phyloP scores from a whole-genome alignment of 2,329 filamentous ascomycete species.

The Cryphonectria nitschkei region DNA sequence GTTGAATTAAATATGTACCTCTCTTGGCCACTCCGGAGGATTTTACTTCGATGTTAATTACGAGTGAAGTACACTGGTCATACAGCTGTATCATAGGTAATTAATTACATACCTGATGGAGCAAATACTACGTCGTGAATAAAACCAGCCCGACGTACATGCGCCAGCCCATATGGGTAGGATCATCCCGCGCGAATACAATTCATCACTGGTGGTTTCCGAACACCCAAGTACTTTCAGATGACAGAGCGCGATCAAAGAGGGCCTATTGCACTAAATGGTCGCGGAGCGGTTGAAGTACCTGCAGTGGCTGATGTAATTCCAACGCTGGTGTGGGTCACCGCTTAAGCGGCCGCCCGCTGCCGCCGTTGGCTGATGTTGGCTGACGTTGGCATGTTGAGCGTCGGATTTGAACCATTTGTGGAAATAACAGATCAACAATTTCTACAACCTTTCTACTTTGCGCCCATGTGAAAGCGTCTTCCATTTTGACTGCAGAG shows the following conservation, averaged over 20 bases:
- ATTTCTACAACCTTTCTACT: too few species aligned
- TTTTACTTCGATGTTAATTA: not conserved
- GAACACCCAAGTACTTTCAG: not conserved
- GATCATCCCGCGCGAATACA: not conserved
- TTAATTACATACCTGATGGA: not conserved
- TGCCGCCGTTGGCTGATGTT: slow-evolving; percentile 9
- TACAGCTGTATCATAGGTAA: not conserved
- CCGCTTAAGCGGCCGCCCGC: slow-evolving; percentile 9
- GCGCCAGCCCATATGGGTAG: too few species aligned
- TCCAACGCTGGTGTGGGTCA: not conserved
- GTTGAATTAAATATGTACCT: slow-evolving; percentile 26
- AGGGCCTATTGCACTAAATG: not conserved
- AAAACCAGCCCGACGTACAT: too few species aligned
- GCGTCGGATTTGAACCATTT: not conserved
- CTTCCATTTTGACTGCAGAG: too few species aligned
- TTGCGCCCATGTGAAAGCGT: too few species aligned
- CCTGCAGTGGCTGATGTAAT: not conserved
- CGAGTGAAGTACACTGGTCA: not conserved
- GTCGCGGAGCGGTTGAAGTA: not conserved
- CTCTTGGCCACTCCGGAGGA: not conserved
- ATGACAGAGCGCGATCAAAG: not conserved
- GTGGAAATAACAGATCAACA: too few species aligned
- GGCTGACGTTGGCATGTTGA: slow-evolving; percentile 16
- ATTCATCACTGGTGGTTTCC: not conserved
- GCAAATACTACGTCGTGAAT: too few species aligned